These are phyloP conservation scores for Seiridium cupressi DNA, from an alignment of 2,329 filamentous ascomycete species.

Conservation along the genomic window DNA sequence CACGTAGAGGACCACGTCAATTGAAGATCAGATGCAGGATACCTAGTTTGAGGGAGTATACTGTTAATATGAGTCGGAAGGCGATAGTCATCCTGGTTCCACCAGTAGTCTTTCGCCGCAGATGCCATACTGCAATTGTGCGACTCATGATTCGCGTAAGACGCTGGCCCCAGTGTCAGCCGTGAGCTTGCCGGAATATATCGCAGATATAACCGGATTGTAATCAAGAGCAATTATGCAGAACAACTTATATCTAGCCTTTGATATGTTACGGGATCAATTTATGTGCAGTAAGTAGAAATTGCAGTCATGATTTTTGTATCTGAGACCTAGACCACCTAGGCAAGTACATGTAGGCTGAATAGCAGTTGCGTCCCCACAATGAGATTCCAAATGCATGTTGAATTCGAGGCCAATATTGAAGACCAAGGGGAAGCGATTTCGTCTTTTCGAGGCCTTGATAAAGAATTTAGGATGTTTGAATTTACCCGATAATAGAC, in stretches of 20 bases:
- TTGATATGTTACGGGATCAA: too few species aligned
- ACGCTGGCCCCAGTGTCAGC: not conserved
- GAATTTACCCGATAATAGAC: too few species aligned
- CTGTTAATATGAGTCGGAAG: not conserved
- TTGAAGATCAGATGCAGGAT: not conserved
- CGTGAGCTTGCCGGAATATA: not conserved
- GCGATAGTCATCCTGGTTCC: not conserved
- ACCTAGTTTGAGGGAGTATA: not conserved
- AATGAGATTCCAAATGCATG: too few species aligned
- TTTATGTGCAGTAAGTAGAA: not conserved
- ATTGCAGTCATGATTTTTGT: not conserved
- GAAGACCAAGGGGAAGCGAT: too few species aligned
- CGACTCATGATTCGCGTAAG: not conserved
- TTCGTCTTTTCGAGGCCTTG: too few species aligned
- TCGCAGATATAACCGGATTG: not conserved
- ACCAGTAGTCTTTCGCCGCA: not conserved
- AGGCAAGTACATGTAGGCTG: too few species aligned
- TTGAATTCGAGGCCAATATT: too few species aligned
- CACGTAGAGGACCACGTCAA: not conserved
- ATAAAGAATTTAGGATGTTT: too few species aligned
- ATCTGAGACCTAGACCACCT: too few species aligned
- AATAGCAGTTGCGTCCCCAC: too few species aligned
- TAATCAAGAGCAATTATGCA: not conserved
- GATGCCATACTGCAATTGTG: not conserved
- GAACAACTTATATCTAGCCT: too few species aligned